Evolutionary conservation across 1,139 yeast genomes (phyloP).

Genomic region (Yamadazyma siamensis): DNA sequence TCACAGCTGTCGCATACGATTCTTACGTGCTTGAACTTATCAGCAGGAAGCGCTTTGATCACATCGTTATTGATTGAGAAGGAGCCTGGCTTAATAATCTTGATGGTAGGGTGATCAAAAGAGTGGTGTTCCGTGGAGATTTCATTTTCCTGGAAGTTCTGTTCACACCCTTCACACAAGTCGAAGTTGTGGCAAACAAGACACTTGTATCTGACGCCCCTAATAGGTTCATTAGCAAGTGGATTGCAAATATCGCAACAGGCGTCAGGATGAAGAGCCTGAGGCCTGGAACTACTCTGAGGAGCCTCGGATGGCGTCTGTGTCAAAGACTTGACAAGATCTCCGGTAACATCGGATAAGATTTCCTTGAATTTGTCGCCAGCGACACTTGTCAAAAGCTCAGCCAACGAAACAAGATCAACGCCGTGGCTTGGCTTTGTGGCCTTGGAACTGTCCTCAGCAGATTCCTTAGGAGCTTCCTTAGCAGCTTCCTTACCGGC

Average conservation of each 20-base stretch:
- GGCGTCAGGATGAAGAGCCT: constrained; percentile 18
- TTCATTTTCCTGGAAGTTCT: constrained; percentile 11
- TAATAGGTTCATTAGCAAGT: constrained; percentile 25
- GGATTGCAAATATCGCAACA: constrained; percentile 45
- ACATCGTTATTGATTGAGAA: constrained; percentile 7
- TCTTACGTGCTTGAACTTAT: constrained; percentile 15
- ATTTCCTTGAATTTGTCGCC: constrained; percentile 13
- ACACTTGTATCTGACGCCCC: constrained; percentile 54
- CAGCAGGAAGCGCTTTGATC: constrained; percentile 3
- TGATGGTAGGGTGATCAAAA: constrained; percentile 30
- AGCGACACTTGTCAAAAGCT: constrained; percentile 14
- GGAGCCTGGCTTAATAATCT: constrained; percentile 20
- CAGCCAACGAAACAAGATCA: constrained; percentile 11
- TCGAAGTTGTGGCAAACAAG: constrained; percentile 54
- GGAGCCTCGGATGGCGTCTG: not conserved
- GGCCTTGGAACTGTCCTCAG: not conserved
- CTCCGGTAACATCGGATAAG: constrained; percentile 11
- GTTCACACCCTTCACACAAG: constrained; percentile 52
- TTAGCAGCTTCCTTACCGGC: not conserved
- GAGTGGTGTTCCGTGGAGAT: constrained; percentile 17
- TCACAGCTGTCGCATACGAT: constrained; percentile 42
- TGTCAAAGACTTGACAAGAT: constrained; percentile 8
- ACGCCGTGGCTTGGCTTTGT: too few relatives aligned
- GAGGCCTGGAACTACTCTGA: not conserved
- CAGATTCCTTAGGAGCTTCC: not conserved